Percentiles rank a stretch among this genome's conserved stretches.
phyloP scores from a whole-genome alignment of 2,329 filamentous ascomycete genomes.

The Cladosporium sp. region DNA sequence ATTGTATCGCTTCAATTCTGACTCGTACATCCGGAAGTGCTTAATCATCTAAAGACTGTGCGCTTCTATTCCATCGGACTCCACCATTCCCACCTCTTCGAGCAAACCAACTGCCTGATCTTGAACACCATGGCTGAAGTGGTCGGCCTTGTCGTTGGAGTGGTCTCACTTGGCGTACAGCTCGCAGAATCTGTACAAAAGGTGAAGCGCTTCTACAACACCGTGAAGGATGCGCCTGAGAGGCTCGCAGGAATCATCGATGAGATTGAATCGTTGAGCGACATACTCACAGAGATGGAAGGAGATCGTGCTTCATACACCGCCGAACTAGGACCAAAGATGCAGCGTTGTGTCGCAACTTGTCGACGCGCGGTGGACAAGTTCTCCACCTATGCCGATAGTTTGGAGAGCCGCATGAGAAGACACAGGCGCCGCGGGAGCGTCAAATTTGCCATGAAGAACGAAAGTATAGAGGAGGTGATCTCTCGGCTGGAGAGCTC shows the following conservation, averaged over 20 bases:
- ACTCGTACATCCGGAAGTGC: not conserved
- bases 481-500: not conserved
- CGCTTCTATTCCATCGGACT: no score
- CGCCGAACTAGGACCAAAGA: not conserved
- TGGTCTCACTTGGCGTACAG: not conserved
- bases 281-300: not conserved
- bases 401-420: not conserved
- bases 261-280: not conserved
- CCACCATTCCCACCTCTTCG: not conserved
- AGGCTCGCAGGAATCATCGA: not conserved
- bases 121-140: not conserved
- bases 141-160: not conserved
- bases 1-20: not conserved
- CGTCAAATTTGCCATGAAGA: not conserved
- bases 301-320: not conserved
- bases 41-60: no score
- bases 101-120: not conserved
- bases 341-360: not conserved
- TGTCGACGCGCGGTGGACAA: not conserved
- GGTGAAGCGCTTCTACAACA: not conserved
- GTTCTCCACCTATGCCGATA: not conserved
- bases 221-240: not conserved
- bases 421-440: not conserved
- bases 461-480: not conserved
- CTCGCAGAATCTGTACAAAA: slow-evolving; percentile 3